Evolutionary conservation across 164 flowering plant species (phyloP).

Genomic region (Protea cynaroides): DNA sequence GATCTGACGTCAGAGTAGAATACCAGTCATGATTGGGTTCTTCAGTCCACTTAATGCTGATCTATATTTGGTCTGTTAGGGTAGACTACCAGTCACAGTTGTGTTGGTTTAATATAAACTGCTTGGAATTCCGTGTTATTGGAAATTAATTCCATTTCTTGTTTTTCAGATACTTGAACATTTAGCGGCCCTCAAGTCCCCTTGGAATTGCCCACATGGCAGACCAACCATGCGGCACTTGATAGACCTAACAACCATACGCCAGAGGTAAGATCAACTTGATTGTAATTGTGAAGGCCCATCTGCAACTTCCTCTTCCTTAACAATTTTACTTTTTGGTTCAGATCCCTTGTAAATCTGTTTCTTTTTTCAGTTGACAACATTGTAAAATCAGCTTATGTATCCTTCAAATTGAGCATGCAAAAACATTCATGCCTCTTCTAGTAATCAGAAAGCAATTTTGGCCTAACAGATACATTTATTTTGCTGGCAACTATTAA

Average conservation of each 20-base stretch:
- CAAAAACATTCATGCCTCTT: not conserved
- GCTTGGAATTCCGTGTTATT: not conserved
- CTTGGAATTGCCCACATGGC: slow-evolving; percentile 99
- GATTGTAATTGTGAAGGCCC: slow-evolving; percentile 9
- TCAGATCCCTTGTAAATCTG: not conserved
- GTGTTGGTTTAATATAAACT: too few relatives aligned
- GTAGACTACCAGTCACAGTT: too few relatives aligned
- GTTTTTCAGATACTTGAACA: slow-evolving; percentile 61
- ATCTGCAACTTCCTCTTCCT: not conserved
- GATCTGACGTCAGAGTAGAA: too few relatives aligned
- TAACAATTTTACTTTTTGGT: not conserved
- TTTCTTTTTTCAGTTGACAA: not conserved
- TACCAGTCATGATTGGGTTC: too few relatives aligned
- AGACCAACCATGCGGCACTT: slow-evolving; percentile 98
- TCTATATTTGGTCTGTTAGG: too few relatives aligned
- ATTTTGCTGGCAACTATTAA: too few relatives aligned
- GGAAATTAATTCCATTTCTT: not conserved
- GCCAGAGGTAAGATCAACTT: slow-evolving; percentile 17
- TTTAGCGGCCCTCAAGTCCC: slow-evolving; percentile 73
- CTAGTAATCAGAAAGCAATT: too few relatives aligned
- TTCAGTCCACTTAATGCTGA: too few relatives aligned
- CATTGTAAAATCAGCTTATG: not conserved
- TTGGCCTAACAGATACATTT: too few relatives aligned
- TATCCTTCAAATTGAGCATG: too few relatives aligned
- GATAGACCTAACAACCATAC: slow-evolving; percentile 55